Conservation (phyloP, 192 early-diverging fungal species). For the Coemansia sp. region DNA sequence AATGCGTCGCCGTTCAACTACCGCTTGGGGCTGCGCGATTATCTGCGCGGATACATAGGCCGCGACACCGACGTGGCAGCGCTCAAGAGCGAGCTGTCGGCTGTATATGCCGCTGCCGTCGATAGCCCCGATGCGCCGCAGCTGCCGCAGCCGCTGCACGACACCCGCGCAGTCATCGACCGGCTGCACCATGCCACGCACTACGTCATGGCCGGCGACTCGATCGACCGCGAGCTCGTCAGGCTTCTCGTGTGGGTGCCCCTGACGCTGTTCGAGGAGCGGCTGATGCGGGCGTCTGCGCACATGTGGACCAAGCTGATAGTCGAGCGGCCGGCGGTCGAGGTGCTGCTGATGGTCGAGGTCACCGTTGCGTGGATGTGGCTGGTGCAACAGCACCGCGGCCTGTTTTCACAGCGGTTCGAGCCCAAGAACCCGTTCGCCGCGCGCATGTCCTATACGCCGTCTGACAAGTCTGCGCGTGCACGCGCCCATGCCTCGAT, state of each 20-base stretch:
- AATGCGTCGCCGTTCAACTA: conserved; percentile 46
- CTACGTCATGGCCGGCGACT: conserved; percentile 15
- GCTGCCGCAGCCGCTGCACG: conserved; percentile 13
- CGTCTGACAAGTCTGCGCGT: conserved; percentile 75
- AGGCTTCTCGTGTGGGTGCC: conserved; percentile 86
- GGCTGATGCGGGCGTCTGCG: conserved; percentile 76
- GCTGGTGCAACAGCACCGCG: conserved; percentile 71
- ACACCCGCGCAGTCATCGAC: conserved; percentile 16
- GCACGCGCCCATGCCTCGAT: conserved; percentile 61
- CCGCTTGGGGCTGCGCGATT: conserved; percentile 36
- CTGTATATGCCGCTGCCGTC: conserved; percentile 25
- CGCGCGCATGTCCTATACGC: conserved; percentile 87
- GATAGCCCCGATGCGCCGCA: conserved; percentile 10
- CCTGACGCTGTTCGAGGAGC: conserved; percentile 70
- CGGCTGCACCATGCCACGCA: conserved; percentile 37
- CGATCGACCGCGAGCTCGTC: conserved; percentile 59
- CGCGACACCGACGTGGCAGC: conserved; percentile 23
- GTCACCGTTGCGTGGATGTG: conserved; percentile 83
- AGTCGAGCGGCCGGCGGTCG: conserved; percentile 67
- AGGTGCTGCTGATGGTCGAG: conserved; percentile 78
- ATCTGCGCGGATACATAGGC: conserved; percentile 34
- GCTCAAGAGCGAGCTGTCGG: conserved; percentile 35
- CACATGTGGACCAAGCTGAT: conserved; percentile 91
- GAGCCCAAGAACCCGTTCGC: conserved; percentile 73
- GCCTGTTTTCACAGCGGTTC: conserved; percentile 69